phyloP scores from a whole-genome alignment of 2,329 filamentous ascomycete genomes.

The Chaetomiaceae sp. region DNA sequence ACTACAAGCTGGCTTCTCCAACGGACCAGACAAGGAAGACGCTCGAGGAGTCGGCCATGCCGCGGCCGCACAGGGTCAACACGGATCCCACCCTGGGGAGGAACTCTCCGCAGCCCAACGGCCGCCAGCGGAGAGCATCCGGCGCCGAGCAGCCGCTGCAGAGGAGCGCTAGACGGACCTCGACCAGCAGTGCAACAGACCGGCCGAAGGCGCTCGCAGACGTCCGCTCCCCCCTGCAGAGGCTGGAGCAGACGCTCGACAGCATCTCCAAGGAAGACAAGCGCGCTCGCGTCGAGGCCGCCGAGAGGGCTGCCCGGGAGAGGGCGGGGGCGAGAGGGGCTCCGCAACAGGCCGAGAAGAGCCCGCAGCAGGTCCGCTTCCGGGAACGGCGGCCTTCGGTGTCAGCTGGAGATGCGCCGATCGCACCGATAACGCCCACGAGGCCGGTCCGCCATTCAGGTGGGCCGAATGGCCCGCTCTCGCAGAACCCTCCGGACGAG shows the following conservation, averaged over 20 bases:
- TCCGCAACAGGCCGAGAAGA: conserved; percentile 22
- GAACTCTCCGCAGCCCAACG: conserved; percentile 25
- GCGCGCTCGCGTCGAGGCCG: conserved; percentile 75
- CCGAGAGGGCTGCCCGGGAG: conserved; percentile 69
- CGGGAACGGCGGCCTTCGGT: conserved; percentile 28
- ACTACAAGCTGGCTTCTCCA: neutral
- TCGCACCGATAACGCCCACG: conserved; percentile 22
- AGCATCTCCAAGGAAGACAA: conserved; percentile 97
- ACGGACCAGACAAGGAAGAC: conserved; percentile 21
- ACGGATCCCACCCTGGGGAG: conserved; percentile 25
- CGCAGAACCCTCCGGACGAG: conserved; percentile 34
- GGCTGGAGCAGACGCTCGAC: conserved; percentile 82
- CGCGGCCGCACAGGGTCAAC: conserved; percentile 24
- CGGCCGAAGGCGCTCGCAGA: conserved; percentile 63
- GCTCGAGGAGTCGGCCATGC: conserved; percentile 29
- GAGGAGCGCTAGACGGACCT: conserved; percentile 34
- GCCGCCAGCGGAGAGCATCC: conserved; percentile 27
- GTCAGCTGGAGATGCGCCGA: conserved; percentile 25
- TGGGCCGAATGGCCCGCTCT: conserved; percentile 28
- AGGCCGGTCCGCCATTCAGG: conserved; percentile 25
- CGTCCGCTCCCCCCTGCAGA: conserved; percentile 87
- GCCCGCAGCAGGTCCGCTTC: conserved; percentile 32
- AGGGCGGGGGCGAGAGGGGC: conserved; percentile 28
- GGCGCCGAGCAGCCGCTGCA: conserved; percentile 28
- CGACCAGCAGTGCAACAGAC: conserved; percentile 37